phyloP scores from a whole-genome alignment of 2,329 filamentous ascomycete species.

The Amphichorda felina region DNA sequence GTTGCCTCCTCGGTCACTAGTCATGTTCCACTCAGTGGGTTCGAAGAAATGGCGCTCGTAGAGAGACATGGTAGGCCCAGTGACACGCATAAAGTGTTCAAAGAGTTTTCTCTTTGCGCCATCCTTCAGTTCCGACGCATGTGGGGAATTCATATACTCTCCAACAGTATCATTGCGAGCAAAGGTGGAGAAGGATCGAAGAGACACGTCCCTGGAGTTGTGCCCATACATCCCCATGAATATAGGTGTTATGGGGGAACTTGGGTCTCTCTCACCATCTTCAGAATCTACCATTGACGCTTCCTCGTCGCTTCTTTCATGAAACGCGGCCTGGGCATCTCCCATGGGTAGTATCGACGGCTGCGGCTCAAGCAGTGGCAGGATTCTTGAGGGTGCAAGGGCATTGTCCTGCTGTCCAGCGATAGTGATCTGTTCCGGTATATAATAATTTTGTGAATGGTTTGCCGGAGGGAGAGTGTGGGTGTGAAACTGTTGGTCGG shows the following conservation, averaged over 20 bases:
- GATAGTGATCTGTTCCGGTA: too few species aligned
- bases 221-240: slow-evolving; percentile 21
- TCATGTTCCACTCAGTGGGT: slow-evolving; percentile 45
- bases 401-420: too few species aligned
- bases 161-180: slow-evolving; percentile 41
- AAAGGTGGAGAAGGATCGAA: slow-evolving; percentile 37
- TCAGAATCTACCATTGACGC: slow-evolving; percentile 51
- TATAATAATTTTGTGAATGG: too few species aligned
- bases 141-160: slow-evolving; percentile 53
- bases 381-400: too few species aligned
- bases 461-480: too few species aligned
- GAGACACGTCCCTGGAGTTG: slow-evolving; percentile 16
- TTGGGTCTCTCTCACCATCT: slow-evolving; percentile 27
- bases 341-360: slow-evolving; percentile 1
- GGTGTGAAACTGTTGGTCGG: too few species aligned
- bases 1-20: slow-evolving; percentile 43
- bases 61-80: slow-evolving; percentile 73
- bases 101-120: slow-evolving; percentile 73
- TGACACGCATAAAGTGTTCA: slow-evolving; percentile 83
- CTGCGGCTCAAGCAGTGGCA: too few species aligned
- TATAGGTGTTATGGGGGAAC: slow-evolving; percentile 12
- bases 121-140: slow-evolving; percentile 66
- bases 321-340: slow-evolving; percentile 4
- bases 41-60: slow-evolving; percentile 77
- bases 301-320: slow-evolving; percentile 35